phyloP scores from a whole-genome alignment of 2,329 filamentous ascomycete genomes.

The Neofusicoccum ribis region DNA sequence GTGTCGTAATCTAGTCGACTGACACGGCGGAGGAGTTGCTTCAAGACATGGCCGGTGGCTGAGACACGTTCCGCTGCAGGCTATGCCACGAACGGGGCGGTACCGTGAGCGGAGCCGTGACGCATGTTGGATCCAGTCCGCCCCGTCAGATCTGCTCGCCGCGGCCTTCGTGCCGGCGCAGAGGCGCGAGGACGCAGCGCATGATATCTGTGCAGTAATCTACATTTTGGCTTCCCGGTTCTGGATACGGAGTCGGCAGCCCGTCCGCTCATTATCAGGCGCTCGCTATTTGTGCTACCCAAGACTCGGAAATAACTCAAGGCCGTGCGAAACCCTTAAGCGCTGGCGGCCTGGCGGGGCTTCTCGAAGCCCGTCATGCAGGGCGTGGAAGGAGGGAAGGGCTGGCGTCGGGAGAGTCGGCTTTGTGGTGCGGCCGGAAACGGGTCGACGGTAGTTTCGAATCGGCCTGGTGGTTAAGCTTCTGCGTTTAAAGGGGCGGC shows the following conservation, averaged over 20 bases:
- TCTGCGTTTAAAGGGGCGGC: constrained; percentile 11
- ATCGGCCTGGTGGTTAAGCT: not conserved
- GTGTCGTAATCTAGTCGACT: not conserved
- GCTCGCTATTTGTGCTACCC: constrained; percentile 12
- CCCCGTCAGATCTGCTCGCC: not conserved
- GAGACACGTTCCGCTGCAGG: constrained; percentile 19
- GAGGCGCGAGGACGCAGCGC: not conserved
- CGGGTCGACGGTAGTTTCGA: constrained; percentile 6
- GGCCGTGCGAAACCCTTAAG: constrained; percentile 1
- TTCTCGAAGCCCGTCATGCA: not conserved
- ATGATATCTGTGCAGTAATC: constrained; percentile 17
- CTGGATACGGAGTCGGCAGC: constrained; percentile 11
- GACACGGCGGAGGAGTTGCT: constrained; percentile 2
- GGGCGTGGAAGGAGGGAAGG: not conserved
- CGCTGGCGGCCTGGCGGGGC: not conserved
- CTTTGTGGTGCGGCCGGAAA: constrained; percentile 12
- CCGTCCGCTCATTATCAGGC: constrained; percentile 6
- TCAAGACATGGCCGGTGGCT: constrained; percentile 12
- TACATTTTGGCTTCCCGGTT: constrained; percentile 8
- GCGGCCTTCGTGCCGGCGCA: constrained; percentile 10
- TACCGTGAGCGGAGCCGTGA: constrained; percentile 13
- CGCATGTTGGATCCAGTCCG: constrained; percentile 12
- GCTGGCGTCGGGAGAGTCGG: not conserved
- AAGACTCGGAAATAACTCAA: not conserved
- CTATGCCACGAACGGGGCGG: constrained; percentile 1